Base-by-base conservation (phyloP, 2,329 filamentous ascomycete species). In the Akanthomyces lecanii region DNA sequence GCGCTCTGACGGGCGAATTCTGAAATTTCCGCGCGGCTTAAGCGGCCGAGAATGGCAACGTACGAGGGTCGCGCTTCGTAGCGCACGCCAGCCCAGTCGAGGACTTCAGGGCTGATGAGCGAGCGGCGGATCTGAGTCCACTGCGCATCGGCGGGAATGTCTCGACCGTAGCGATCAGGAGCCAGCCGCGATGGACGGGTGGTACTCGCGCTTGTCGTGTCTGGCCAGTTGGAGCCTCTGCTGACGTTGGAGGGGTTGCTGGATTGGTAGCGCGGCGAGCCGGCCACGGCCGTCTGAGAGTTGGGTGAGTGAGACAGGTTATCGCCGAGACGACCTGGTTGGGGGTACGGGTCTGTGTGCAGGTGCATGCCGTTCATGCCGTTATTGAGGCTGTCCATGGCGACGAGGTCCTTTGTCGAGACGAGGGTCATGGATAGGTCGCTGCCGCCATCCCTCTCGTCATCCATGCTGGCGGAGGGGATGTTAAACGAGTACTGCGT, bases 31-130 rank as follows among this genome's bases (percentile, higher is more conserved):
- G 82, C 79, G 1, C 77, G 78, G 2, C 76, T 76, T 3, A 88
- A 75, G 16, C 81, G 75, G 5, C 86, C 86, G 0, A 88, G 77
- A 4, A 88, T 73, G 14, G 85, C 85, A 3, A 88, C 84, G 64
- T 84, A 88, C 1, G 82, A 79, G 0, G 84, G 84, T 1, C 83
- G 78, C 11, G 85, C 85, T 70, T 87, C 85, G 67, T 85, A 87
- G 11, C 85, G 80, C 25, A 85, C 78, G 14, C 82, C 79, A 4
- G 83, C 83, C 48, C 79, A 75, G 45, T 80, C 77, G 3, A 88
- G 75, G 0, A 86, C 82, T 66, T 85, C 83, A 5, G 81, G 80
- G n/a, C 83, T 86, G 10, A 88, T 78, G 0, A 85, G 75, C 1
- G 74, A 75, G 14, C 85, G 79, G 61, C 76, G 78, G 40, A 88